Base-by-base conservation (phyloP, 352 stramenopile species). In the Phytophthora sp. region DNA sequence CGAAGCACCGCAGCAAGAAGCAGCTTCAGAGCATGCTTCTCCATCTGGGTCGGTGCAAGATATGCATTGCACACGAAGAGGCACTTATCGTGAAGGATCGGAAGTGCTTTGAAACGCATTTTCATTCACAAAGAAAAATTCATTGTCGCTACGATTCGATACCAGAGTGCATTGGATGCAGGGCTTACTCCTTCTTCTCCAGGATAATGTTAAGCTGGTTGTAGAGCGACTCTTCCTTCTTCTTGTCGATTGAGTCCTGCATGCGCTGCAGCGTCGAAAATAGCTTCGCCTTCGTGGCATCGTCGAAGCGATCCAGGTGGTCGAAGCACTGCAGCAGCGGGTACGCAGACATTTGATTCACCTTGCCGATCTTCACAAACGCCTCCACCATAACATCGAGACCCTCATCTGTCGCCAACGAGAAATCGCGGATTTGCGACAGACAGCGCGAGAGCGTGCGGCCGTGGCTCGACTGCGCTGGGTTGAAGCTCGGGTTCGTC, bases 151-250 rank as follows among this genome's bases (percentile, higher is more conserved):
- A 13, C 20, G 15, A 12, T 24, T 48, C 2, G 3, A 31, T 37
- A n/a, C 24, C n/a, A n/a, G n/a, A n/a, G n/a, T n/a, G n/a, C n/a
- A n/a, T n/a, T 34, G 56, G n/a, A n/a, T 15, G 8, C 21, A 43
- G 11, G 11, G 9, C 20, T 72, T 72, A 59, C 43, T 87, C 82
- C 18, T 82, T 83, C 71, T 95, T 93, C 68, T 91, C 79, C 15
- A 95, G 60, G 53, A 93, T 91, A 54, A 95, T 93, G 69, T 83
- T 92, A 18, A 95, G 80, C 65, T 93, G 85, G 72, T 91, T 92
- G 74, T 87, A 92, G 11, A 92, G 75, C 66, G 84, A 92, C 62
- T 92, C 82, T 41, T 92, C 78, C 58, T 87, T 88, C 62, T 89
- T 89, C 69, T 82, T 86, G 74, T 91, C 84, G 55, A 93, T 89